Evolutionary conservation across 2,329 filamentous ascomycete species (phyloP).

Genomic region (Aspergillus tamarii): DNA sequence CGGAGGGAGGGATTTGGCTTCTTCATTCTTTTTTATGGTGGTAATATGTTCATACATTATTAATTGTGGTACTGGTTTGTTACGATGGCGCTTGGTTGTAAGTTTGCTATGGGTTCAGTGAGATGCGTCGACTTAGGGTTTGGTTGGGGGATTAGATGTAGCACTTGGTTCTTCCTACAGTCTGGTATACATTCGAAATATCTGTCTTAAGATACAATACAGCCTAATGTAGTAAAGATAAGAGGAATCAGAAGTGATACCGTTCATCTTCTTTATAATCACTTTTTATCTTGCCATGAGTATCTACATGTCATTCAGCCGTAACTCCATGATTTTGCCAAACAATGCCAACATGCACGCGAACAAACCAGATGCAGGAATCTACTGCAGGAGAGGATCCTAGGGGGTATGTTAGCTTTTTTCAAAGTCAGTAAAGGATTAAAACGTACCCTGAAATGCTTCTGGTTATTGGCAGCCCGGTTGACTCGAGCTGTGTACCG

Average conservation of each 20-base stretch:
- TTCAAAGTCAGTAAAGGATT: neutral
- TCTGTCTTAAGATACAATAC: neutral
- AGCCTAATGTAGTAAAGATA: neutral
- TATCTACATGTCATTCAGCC: slow-evolving; percentile 13
- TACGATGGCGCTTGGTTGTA: too few species aligned
- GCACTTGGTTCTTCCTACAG: neutral
- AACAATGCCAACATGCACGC: neutral
- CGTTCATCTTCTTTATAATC: neutral
- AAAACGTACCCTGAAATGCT: slow-evolving; percentile 66
- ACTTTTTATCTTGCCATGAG: slow-evolving; percentile 10
- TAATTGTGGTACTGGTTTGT: neutral
- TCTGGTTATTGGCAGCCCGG: slow-evolving; percentile 75
- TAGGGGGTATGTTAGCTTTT: slow-evolving; percentile 29
- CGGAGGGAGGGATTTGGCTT: too few species aligned
- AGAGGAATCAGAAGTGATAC: neutral
- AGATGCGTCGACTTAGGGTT: neutral
- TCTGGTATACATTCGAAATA: too few species aligned
- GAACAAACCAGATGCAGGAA: neutral
- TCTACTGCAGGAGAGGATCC: slow-evolving; percentile 59
- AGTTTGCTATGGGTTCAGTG: too few species aligned
- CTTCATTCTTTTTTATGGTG: too few species aligned
- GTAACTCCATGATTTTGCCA: slow-evolving; percentile 3
- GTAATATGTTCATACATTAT: neutral
- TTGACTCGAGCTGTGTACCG: slow-evolving; percentile 72
- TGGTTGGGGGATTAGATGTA: neutral